Percentiles rank a stretch among this genome's conserved stretches.
phyloP scores from a whole-genome alignment of 352 stramenopile species.

The Pythium guiyangense region DNA sequence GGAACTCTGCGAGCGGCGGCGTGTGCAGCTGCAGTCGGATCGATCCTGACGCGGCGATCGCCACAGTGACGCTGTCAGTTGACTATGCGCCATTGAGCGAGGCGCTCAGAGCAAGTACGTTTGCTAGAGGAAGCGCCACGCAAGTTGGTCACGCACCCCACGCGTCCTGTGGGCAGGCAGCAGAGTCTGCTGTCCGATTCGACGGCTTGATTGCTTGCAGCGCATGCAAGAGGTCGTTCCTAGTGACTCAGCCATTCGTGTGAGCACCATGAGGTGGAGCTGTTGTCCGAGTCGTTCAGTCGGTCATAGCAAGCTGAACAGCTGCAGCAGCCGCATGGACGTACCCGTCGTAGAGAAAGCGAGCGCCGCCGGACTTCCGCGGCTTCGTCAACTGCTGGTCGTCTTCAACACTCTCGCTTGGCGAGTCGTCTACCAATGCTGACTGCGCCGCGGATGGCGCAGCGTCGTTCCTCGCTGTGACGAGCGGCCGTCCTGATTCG shows the following conservation, averaged over 20 bases:
- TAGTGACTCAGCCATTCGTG: slow-evolving; percentile 7
- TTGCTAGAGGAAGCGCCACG: not conserved
- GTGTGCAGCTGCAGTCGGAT: slow-evolving; percentile 56
- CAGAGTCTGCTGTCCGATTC: slow-evolving; percentile 28
- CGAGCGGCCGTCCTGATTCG: slow-evolving; percentile 34
- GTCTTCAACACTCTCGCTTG: not conserved
- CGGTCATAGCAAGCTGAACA: too few species aligned
- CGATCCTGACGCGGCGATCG: slow-evolving; percentile 26
- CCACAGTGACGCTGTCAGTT: not conserved
- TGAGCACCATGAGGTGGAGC: not conserved
- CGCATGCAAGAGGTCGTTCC: slow-evolving; percentile 55
- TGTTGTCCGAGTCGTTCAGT: not conserved
- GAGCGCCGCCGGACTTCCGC: slow-evolving; percentile 9
- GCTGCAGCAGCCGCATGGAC: not conserved
- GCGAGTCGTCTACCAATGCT: not conserved
- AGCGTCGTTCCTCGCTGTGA: slow-evolving; percentile 5
- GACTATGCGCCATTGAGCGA: not conserved
- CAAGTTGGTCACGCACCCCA: slow-evolving; percentile 25
- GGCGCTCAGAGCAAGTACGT: too few species aligned
- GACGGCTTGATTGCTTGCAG: slow-evolving; percentile 54
- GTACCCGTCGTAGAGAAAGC: slow-evolving; percentile 73
- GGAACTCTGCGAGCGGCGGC: slow-evolving; percentile 34
- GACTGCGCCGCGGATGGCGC: not conserved
- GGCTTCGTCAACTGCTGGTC: not conserved
- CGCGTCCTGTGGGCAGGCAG: slow-evolving; percentile 8